Evolutionary conservation across 192 early-diverging fungal genomes (phyloP).

Genomic region (Coemansia sp.): DNA sequence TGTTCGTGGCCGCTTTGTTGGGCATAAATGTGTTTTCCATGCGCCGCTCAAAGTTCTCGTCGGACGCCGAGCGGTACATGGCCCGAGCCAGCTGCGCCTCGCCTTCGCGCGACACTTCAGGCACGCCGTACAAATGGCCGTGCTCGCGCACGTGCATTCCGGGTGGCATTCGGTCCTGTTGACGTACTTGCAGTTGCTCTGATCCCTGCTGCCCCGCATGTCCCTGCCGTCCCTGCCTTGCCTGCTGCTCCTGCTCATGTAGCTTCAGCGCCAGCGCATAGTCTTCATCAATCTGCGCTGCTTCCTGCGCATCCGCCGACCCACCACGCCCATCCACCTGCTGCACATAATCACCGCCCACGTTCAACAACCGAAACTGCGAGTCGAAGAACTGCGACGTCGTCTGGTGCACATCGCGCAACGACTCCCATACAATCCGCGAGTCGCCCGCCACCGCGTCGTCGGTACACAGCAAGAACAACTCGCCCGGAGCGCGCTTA

Average conservation of each 20-base stretch:
- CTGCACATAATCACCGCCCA: conserved; percentile 21
- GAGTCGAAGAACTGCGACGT: conserved; percentile 64
- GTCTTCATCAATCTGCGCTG: conserved; percentile 47
- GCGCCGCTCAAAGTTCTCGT: conserved; percentile 32
- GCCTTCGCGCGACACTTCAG: conserved; percentile 20
- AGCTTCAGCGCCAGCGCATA: conserved; percentile 51
- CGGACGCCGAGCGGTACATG: conserved; percentile 15
- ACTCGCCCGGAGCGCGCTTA: conserved; percentile 56
- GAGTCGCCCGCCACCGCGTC: conserved; percentile 63
- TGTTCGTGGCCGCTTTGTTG: conserved; percentile 10
- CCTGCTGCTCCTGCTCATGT: conserved; percentile 45
- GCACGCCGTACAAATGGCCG: conserved; percentile 37
- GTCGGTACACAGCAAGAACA: conserved; percentile 70
- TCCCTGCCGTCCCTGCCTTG: conserved; percentile 22
- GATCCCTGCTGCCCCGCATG: not conserved
- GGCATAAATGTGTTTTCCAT: conserved; percentile 35
- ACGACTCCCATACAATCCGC: conserved; percentile 72
- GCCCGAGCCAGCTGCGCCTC: conserved; percentile 13
- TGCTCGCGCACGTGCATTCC: conserved; percentile 25
- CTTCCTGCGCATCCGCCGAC: not conserved
- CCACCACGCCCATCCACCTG: conserved; percentile 2
- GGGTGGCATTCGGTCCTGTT: conserved; percentile 36
- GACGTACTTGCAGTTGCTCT: conserved; percentile 30
- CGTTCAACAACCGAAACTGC: conserved; percentile 37
- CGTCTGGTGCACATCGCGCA: conserved; percentile 65